Evolutionary conservation across 2,329 filamentous ascomycete species (phyloP).

Genomic region (Fonsecaea pedrosoi): DNA sequence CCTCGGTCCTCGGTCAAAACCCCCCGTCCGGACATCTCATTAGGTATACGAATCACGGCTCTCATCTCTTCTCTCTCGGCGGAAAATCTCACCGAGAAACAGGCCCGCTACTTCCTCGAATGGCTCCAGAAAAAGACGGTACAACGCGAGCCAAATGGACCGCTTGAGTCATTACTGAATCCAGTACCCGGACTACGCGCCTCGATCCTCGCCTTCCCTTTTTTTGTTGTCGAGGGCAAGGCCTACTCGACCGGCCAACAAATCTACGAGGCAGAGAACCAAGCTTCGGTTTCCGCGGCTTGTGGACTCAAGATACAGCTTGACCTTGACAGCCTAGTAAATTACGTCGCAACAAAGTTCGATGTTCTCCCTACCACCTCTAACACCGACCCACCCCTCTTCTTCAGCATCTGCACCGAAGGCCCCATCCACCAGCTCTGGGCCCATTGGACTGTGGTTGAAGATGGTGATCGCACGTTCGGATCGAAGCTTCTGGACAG

Average conservation of each 20-base stretch:
- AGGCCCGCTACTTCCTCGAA: background rate
- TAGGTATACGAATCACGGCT: no score
- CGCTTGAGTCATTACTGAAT: background rate
- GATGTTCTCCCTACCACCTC: background rate
- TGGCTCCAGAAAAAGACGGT: background rate
- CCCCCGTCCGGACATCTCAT: no score
- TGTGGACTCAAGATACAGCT: constrained; percentile 21
- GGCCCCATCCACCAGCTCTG: constrained; percentile 39
- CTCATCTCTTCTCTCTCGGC: no score
- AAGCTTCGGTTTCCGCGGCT: constrained; percentile 35
- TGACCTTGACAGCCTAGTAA: background rate
- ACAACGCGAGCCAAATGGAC: background rate
- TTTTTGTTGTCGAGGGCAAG: constrained; percentile 36
- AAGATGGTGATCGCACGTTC: constrained; percentile 12
- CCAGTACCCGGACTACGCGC: background rate
- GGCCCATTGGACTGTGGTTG: constrained; percentile 24
- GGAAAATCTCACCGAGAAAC: no score
- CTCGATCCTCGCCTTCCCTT: constrained; percentile 25
- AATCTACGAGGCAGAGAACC: constrained; percentile 37
- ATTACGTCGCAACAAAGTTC: background rate
- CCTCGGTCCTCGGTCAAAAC: no score
- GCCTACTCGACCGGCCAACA: constrained; percentile 34
- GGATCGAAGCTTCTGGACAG: constrained; percentile 9
- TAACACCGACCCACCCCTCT: constrained; percentile 25
- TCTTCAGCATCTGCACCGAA: constrained; percentile 39